Conservation (phyloP, 495 filamentous ascomycete genomes). For the Neurospora sp. region DNA sequence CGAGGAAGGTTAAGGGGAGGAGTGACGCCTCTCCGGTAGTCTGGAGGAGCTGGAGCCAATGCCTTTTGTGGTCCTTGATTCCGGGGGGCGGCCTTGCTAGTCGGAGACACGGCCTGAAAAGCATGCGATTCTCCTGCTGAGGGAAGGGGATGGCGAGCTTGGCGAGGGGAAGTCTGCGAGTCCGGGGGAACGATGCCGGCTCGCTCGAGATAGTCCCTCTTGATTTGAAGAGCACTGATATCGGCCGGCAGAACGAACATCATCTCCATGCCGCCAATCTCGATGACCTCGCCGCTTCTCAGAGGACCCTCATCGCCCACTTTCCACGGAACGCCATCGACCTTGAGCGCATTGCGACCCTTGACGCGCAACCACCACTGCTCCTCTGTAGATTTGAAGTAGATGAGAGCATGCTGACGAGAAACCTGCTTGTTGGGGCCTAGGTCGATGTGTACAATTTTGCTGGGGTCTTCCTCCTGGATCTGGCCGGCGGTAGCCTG, state of each 20-base stretch:
- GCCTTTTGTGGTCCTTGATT: constrained; percentile 33
- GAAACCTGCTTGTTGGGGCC: constrained; percentile 91
- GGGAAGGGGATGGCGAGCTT: constrained; percentile 38
- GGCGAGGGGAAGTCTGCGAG: constrained; percentile 6
- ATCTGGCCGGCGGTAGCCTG: constrained; percentile 13
- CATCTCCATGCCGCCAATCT: constrained; percentile 90
- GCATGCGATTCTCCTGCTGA: constrained; percentile 28
- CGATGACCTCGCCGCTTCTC: constrained; percentile 76
- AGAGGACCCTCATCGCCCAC: constrained; percentile 54
- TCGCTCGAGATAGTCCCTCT: constrained; percentile 40
- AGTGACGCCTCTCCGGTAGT: constrained; percentile 58
- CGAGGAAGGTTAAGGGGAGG: constrained; percentile 38
- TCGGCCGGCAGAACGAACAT: constrained; percentile 81
- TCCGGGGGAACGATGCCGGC: constrained; percentile 33
- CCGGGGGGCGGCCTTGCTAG: constrained; percentile 16
- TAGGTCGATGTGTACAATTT: constrained; percentile 75
- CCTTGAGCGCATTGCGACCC: constrained; percentile 78
- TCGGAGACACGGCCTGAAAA: constrained; percentile 14
- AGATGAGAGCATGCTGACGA: constrained; percentile 75
- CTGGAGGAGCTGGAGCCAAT: constrained; percentile 58
- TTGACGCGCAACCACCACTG: constrained; percentile 78
- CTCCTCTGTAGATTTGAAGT: constrained; percentile 57
- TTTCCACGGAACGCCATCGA: constrained; percentile 62
- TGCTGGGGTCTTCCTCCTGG: constrained; percentile 20
- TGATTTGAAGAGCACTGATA: constrained; percentile 48